phyloP scores from a whole-genome alignment of 176 grass and related monocot species.

The Zizania latifolia region DNA sequence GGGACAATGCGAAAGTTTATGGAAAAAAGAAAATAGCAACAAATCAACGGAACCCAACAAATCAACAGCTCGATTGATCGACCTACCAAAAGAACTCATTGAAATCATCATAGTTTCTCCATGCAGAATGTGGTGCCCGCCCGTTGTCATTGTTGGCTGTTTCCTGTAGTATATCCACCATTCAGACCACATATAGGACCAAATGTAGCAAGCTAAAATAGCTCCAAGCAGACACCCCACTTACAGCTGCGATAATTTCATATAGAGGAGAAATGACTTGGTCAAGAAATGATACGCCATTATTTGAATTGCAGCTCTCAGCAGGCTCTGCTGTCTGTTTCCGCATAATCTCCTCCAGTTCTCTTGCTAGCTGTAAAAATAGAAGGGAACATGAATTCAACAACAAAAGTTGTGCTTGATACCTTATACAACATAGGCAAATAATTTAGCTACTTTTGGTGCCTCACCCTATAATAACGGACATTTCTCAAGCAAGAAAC shows the following conservation, averaged over 20 bases:
- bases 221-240: slow-evolving; percentile 8
- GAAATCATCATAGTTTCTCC: slow-evolving; percentile 99
- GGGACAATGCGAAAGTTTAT: slow-evolving; percentile 13
- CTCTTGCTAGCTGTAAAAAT: slow-evolving; percentile 64
- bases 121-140: slow-evolving; percentile 80
- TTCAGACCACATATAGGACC: slow-evolving; percentile 20
- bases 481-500: not conserved
- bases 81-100: slow-evolving; percentile 91
- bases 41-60: not conserved
- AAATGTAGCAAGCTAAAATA: slow-evolving; percentile 15
- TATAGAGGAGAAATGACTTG: slow-evolving; percentile 82
- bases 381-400: slow-evolving; percentile 22
- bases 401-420: not conserved
- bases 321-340: slow-evolving; percentile 49
- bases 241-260: slow-evolving; percentile 73
- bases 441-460: not conserved
- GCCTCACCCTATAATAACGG: not conserved
- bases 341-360: slow-evolving; percentile 65
- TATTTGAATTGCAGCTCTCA: slow-evolving; percentile 54
- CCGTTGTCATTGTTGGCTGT: slow-evolving; percentile 70
- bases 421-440: not conserved
- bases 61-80: not conserved
- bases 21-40: not conserved
- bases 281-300: slow-evolving; percentile 74
- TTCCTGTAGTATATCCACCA: slow-evolving; percentile 58